Conservation (phyloP, 768 basidiomycete species). For the Imleria badia region DNA sequence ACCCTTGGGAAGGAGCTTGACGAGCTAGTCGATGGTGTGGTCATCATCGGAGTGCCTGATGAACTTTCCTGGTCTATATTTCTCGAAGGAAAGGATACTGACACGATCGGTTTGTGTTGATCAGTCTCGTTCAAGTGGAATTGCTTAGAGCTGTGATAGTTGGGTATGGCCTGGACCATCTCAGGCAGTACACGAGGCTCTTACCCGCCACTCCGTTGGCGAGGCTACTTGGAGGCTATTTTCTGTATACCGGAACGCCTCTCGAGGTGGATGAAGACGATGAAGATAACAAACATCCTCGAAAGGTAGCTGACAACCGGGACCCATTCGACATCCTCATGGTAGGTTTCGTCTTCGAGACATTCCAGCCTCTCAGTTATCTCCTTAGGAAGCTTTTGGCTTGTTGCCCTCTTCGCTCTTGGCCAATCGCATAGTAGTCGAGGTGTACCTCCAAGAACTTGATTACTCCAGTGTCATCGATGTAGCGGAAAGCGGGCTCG, state of each 20-base stretch:
- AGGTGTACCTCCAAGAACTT: conserved; percentile 62
- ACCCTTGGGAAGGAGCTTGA: conserved; percentile 62
- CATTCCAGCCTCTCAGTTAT: conserved; percentile 4
- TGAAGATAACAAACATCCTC: conserved; percentile 13
- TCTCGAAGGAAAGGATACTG: conserved; percentile 72
- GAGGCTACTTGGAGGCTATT: conserved; percentile 63
- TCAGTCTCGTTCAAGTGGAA: neutral
- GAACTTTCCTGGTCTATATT: conserved; percentile 79
- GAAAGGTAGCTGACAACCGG: conserved; percentile 29
- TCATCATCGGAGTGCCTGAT: conserved; percentile 74
- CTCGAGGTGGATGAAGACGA: conserved; percentile 39
- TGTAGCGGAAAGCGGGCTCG: conserved; percentile 68
- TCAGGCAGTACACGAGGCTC: conserved; percentile 60
- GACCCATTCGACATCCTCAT: conserved; percentile 62
- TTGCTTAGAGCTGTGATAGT: conserved; percentile 38
- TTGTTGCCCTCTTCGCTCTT: conserved; percentile 56
- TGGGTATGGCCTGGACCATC: conserved; percentile 54
- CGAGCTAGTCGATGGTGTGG: conserved; percentile 68
- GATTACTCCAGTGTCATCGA: conserved; percentile 77
- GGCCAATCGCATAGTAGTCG: conserved; percentile 62
- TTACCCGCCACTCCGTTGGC: conserved; percentile 64
- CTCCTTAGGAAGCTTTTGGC: conserved; percentile 53
- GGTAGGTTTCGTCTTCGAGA: conserved; percentile 40
- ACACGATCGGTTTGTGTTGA: conserved; percentile 57
- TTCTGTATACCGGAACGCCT: conserved; percentile 54